Evolutionary conservation across 2,329 filamentous ascomycete genomes (phyloP).

Genomic region (Colletotrichum orchidophilum): DNA sequence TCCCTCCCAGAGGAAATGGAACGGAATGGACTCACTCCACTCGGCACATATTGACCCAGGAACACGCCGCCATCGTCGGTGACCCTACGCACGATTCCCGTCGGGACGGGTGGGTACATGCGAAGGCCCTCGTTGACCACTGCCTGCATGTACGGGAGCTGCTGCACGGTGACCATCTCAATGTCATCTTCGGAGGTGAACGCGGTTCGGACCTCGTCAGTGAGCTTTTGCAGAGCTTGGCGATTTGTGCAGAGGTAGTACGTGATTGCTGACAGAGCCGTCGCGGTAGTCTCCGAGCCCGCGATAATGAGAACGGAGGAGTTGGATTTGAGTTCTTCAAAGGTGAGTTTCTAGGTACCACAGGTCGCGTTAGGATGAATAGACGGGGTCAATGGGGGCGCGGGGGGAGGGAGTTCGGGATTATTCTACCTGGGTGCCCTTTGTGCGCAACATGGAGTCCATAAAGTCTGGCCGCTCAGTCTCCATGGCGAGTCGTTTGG

Average conservation of each 20-base stretch:
- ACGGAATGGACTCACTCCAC: constrained; percentile 39
- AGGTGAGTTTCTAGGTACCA: neutral
- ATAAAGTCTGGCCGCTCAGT: constrained; percentile 20
- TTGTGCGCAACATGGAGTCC: constrained; percentile 17
- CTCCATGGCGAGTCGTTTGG: neutral
- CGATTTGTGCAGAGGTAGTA: constrained; percentile 5
- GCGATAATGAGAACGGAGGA: neutral
- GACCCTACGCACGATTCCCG: neutral
- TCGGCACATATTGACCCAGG: constrained; percentile 43
- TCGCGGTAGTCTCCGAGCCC: constrained; percentile 28
- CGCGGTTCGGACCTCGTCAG: constrained; percentile 45
- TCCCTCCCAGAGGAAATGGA: neutral
- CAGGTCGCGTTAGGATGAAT: too few species aligned
- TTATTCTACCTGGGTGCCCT: constrained; percentile 15
- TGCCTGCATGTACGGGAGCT: constrained; percentile 46
- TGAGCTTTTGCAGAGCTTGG: constrained; percentile 36
- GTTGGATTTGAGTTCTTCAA: constrained; percentile 31
- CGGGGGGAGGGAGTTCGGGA: too few species aligned
- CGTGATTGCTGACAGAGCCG: constrained; percentile 2
- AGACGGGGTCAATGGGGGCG: too few species aligned
- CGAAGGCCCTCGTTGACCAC: constrained; percentile 50
- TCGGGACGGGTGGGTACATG: constrained; percentile 43
- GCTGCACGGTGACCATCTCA: constrained; percentile 38
- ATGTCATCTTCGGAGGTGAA: constrained; percentile 46
- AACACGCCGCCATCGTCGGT: constrained; percentile 41